Evolutionary conservation across 192 early-diverging fungal genomes (phyloP).

Genomic region (Coemansia sp.): DNA sequence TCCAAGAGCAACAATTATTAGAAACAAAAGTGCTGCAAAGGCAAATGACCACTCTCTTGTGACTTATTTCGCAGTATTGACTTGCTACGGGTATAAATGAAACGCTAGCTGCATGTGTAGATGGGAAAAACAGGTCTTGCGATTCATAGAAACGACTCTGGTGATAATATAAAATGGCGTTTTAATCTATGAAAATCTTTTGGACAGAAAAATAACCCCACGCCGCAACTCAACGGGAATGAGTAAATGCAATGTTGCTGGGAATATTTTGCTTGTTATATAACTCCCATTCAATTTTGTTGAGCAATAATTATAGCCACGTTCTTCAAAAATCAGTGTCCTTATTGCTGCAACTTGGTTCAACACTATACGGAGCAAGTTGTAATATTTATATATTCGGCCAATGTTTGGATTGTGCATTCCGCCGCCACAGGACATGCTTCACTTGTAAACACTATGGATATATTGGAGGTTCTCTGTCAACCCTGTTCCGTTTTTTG

Average conservation of each 20-base stretch:
- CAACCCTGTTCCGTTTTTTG: too few species aligned
- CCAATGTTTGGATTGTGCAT: background rate
- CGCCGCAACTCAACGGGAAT: background rate
- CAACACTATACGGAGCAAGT: background rate
- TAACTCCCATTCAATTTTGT: background rate
- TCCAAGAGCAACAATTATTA: too few species aligned
- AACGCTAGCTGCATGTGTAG: too few species aligned
- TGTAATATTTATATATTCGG: background rate
- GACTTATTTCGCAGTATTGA: too few species aligned
- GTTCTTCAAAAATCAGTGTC: background rate
- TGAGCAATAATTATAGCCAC: background rate
- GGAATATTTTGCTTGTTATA: background rate
- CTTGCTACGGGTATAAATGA: too few species aligned
- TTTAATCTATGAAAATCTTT: too few species aligned
- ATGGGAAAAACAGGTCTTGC: too few species aligned
- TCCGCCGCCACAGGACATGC: background rate
- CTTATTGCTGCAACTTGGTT: background rate
- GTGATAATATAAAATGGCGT: too few species aligned
- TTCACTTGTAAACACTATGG: background rate
- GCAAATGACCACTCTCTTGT: too few species aligned
- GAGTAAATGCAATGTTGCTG: background rate
- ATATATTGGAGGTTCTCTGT: too few species aligned
- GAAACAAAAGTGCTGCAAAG: too few species aligned
- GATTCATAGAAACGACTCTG: too few species aligned
- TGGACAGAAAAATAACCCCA: background rate